Percentiles rank a stretch among this genome's conserved stretches.
Evolutionary conservation across 495 filamentous ascomycete species (phyloP).

Genomic region (Aspergillus steynii): DNA sequence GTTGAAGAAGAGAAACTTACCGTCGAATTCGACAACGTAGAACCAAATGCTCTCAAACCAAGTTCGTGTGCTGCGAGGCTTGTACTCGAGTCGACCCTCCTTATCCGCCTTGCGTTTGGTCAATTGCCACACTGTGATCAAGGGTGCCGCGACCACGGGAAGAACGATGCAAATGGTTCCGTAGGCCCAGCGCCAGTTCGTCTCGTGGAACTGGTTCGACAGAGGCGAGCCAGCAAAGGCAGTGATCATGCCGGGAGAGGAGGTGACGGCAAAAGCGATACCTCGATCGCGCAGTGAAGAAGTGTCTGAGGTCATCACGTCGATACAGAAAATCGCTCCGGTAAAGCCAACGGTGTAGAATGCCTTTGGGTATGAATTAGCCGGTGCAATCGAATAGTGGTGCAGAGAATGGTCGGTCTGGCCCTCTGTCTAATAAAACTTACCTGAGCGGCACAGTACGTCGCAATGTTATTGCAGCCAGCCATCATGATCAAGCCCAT

Average conservation of each 20-base stretch:
- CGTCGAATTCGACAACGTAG: constrained; percentile 25
- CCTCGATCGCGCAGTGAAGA: constrained; percentile 55
- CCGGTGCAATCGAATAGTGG: neutral
- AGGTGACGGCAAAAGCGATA: constrained; percentile 51
- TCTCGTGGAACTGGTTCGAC: constrained; percentile 1
- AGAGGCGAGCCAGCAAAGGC: constrained; percentile 10
- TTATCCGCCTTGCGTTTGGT: constrained; percentile 55
- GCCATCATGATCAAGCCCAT: constrained; percentile 52
- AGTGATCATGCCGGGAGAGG: constrained; percentile 58
- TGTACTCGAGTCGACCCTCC: constrained; percentile 23
- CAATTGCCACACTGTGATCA: constrained; percentile 18
- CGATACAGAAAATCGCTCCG: constrained; percentile 51
- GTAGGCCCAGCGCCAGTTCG: constrained; percentile 57
- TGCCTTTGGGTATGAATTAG: constrained; percentile 43
- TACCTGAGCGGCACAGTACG: constrained; percentile 50
- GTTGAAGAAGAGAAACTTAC: neutral
- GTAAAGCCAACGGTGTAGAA: constrained; percentile 54
- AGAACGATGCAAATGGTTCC: constrained; percentile 58
- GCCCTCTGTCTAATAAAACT: neutral
- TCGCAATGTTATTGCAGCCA: constrained; percentile 42
- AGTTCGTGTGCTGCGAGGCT: neutral
- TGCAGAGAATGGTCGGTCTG: neutral
- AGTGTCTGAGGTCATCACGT: constrained; percentile 57
- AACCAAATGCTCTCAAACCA: constrained; percentile 12
- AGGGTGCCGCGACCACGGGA: constrained; percentile 48